phyloP scores from a whole-genome alignment of 352 stramenopile species.

The Globisporangium spinosum region DNA sequence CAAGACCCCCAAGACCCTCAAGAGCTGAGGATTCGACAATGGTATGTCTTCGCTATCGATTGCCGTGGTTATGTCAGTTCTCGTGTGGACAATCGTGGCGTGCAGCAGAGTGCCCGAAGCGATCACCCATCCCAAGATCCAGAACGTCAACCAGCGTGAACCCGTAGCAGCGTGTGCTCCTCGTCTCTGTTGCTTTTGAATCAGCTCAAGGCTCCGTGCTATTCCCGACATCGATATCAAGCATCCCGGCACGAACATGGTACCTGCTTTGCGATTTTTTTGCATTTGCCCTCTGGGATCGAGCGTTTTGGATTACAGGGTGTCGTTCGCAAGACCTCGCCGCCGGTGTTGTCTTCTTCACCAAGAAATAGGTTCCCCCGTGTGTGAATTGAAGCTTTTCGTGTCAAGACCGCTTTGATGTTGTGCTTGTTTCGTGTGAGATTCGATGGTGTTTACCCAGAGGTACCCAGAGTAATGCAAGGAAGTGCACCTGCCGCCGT shows the following conservation, averaged over 20 bases:
- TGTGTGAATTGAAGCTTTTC: not conserved
- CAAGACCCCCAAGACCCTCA: not conserved
- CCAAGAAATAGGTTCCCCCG: conserved; percentile 5
- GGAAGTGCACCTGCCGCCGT: not conserved
- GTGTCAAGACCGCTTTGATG: conserved; percentile 6
- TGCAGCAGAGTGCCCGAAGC: not conserved
- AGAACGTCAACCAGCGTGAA: not conserved
- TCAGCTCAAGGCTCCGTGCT: not conserved
- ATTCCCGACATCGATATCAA: not conserved
- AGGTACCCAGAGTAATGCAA: conserved; percentile 7
- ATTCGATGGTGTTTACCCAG: conserved; percentile 1
- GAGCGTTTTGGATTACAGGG: conserved; percentile 4
- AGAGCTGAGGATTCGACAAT: not conserved
- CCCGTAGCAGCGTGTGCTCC: not conserved
- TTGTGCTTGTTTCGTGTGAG: conserved; percentile 11
- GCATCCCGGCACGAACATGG: not conserved
- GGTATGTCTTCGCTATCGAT: conserved; percentile 3
- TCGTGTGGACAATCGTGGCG: not conserved
- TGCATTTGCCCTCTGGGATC: not conserved
- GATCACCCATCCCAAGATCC: not conserved
- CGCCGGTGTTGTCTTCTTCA: not conserved
- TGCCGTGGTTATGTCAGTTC: not conserved
- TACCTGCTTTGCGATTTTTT: conserved; percentile 3
- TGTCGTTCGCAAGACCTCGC: not conserved
- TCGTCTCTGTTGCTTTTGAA: not conserved